A percentile compares a stretch with the other conserved stretches of the same genome.
Evolutionary conservation across 2,329 filamentous ascomycete genomes (phyloP).

Genomic region (Sordariomycetes sp.): DNA sequence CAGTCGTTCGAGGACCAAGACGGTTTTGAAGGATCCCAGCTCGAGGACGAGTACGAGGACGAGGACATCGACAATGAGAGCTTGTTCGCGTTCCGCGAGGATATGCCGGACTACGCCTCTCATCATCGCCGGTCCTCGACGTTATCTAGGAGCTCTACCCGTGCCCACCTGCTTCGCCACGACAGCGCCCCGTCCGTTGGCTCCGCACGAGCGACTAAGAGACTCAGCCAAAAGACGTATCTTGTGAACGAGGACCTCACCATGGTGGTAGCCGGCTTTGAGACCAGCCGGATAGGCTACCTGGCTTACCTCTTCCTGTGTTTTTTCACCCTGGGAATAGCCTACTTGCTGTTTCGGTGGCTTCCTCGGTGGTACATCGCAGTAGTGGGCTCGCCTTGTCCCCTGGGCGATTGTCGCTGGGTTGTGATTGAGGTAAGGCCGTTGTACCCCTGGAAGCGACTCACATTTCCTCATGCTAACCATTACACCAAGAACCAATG

Average conservation of each 20-base stretch:
- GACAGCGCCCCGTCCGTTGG: slow-evolving; percentile 60
- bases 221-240: slow-evolving; percentile 76
- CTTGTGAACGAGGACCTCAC: slow-evolving; percentile 90
- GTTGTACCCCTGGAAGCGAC: background rate
- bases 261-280: slow-evolving; percentile 86
- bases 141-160: slow-evolving; percentile 43
- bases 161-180: slow-evolving; percentile 57
- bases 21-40: slow-evolving; percentile 13
- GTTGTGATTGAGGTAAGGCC: slow-evolving; percentile 69
- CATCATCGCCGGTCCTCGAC: slow-evolving; percentile 54
- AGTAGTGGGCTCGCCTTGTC: slow-evolving; percentile 57
- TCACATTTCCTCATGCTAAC: background rate
- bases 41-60: slow-evolving; percentile 19
- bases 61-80: slow-evolving; percentile 26
- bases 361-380: slow-evolving; percentile 77
- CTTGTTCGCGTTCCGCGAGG: background rate
- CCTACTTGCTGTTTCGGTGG: slow-evolving; percentile 82
- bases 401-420: slow-evolving; percentile 74
- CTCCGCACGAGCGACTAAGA: slow-evolving; percentile 40
- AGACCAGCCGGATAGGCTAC: slow-evolving; percentile 62
- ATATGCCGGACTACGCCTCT: slow-evolving; percentile 27
- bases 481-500: slow-evolving; percentile 64
- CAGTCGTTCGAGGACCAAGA: slow-evolving; percentile 24
- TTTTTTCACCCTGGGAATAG: slow-evolving; percentile 61
- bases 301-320: slow-evolving; percentile 61